A percentile compares a stretch with the other conserved stretches of the same genome.
Conservation (phyloP, 2,329 filamentous ascomycete genomes). For the Bisporella sp. region DNA sequence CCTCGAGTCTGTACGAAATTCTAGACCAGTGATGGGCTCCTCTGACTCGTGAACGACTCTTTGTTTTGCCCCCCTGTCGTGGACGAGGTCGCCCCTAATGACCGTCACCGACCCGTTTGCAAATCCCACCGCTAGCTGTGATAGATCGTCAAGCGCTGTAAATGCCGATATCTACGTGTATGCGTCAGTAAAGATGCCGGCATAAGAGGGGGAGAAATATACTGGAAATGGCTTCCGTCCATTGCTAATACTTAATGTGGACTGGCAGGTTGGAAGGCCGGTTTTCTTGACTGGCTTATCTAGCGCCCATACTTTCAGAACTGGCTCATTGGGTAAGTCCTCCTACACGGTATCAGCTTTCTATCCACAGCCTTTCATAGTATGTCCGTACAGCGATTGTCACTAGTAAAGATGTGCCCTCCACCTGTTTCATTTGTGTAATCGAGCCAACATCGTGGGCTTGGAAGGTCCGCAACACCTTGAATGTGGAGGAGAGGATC, state of each 20-base stretch:
- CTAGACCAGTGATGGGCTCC: slow-evolving; percentile 88
- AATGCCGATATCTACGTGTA: slow-evolving; percentile 70
- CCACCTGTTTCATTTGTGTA: slow-evolving; percentile 87
- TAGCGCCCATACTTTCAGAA: slow-evolving; percentile 95
- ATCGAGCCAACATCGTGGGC: slow-evolving; percentile 76
- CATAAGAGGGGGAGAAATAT: slow-evolving; percentile 22
- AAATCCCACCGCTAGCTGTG: slow-evolving; percentile 91
- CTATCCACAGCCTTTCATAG: background rate
- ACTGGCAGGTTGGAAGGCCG: slow-evolving; percentile 79
- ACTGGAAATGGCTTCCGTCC: slow-evolving; percentile 90
- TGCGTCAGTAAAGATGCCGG: background rate
- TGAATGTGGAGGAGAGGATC: slow-evolving; percentile 82
- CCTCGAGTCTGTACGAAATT: slow-evolving; percentile 55
- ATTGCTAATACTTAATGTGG: slow-evolving; percentile 80
- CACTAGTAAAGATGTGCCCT: slow-evolving; percentile 77
- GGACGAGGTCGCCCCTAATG: slow-evolving; percentile 87
- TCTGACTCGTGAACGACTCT: slow-evolving; percentile 94
- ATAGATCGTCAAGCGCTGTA: slow-evolving; percentile 77
- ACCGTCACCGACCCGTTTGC: slow-evolving; percentile 92
- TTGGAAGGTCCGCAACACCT: slow-evolving; percentile 77
- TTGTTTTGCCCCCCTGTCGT: slow-evolving; percentile 90
- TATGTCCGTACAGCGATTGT: slow-evolving; percentile 55
- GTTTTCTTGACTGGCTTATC: slow-evolving; percentile 94
- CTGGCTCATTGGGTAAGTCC: slow-evolving; percentile 78
- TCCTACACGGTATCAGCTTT: slow-evolving; percentile 47